Evolutionary conservation across 345 rosid genomes (phyloP), one percentile per base, ranked within the genome.

Genomic region (Reutealis trisperma): DNA sequence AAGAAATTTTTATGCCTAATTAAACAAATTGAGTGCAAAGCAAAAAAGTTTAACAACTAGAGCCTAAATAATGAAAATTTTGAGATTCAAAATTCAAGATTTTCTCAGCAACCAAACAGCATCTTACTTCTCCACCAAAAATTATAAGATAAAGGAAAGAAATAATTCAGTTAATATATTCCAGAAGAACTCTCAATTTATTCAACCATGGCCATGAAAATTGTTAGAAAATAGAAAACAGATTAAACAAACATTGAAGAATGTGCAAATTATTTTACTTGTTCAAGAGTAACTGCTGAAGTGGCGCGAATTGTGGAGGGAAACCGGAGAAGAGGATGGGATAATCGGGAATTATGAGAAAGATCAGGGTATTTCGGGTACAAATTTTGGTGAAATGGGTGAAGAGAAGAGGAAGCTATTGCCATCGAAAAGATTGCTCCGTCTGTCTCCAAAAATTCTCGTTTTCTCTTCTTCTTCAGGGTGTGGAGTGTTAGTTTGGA

Each of bases 281-380:
- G 77, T 82, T 92, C 81, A 19, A 79, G 73, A 83, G 88, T 77
- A 51, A 87, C 77, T 47, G 87, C 82, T 3, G 84, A 86, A 63
- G 60, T 67, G 63, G 84, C 86, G 41, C 82, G 83, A 67, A 83
- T 68, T n/a, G 81, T 7, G 60, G 82, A 77, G 79, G 90, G 76
- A 71, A 70, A 83, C 14, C 81, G 84, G 75, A 82, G 81, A 66
- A 63, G 78, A 72, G 83, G 80, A 49, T 60, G 82, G 67, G 21
- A 44, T 8, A 83, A 60, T 3, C 22, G 83, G 2, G 77, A 75
- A 69, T 41, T 57, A 30, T 30, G 80, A 79, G 82, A 82, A 79
- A 79, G 80, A 30, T 30, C 67, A 79, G 88, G 79, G 76, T 51
- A 72, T 54, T 84, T 85, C 8, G 82, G 84, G 79, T 69, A 72